A percentile compares a stretch with the other conserved stretches of the same genome.
Evolutionary conservation across 352 stramenopile species (phyloP).

Genomic region (Globisporangium orthogonon): DNA sequence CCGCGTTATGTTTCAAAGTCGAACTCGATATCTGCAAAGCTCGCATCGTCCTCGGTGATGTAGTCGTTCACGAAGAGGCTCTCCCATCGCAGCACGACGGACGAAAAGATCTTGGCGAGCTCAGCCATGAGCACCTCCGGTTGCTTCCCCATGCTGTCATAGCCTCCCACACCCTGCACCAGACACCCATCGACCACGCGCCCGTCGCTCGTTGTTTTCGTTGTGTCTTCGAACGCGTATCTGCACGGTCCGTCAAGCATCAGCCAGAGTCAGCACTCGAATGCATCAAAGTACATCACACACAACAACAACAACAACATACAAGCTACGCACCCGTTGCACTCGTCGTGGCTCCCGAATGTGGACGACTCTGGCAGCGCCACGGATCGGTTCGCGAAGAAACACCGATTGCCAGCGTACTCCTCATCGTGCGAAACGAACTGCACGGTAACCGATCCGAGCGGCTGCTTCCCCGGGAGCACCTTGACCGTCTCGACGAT

Average conservation of each 20-base stretch:
- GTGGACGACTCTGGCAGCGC: conserved; percentile 28
- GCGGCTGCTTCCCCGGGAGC: conserved; percentile 36
- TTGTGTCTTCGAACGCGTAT: conserved; percentile 54
- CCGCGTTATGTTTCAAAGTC: not conserved
- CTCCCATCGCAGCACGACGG: conserved; percentile 65
- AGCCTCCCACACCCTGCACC: conserved; percentile 40
- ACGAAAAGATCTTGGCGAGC: conserved; percentile 52
- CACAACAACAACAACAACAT: conserved; percentile 1
- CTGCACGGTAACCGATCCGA: conserved; percentile 37
- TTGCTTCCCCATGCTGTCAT: conserved; percentile 36
- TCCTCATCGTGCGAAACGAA: conserved; percentile 38
- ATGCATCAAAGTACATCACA: conserved; percentile 1
- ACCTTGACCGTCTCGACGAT: conserved; percentile 52
- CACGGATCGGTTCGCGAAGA: conserved; percentile 45
- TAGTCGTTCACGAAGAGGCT: conserved; percentile 70
- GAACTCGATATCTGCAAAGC: conserved; percentile 1
- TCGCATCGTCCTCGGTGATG: conserved; percentile 16
- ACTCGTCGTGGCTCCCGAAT: conserved; percentile 52
- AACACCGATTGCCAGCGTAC: conserved; percentile 39
- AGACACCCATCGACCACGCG: conserved; percentile 40
- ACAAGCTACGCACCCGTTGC: conserved; percentile 28
- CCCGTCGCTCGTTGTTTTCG: conserved; percentile 26
- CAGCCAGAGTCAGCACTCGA: not conserved
- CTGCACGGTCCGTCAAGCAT: not conserved
- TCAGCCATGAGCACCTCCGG: conserved; percentile 46